Conservation (phyloP, 2,329 filamentous ascomycete genomes). For the Teratosphaeria nubilosa region DNA sequence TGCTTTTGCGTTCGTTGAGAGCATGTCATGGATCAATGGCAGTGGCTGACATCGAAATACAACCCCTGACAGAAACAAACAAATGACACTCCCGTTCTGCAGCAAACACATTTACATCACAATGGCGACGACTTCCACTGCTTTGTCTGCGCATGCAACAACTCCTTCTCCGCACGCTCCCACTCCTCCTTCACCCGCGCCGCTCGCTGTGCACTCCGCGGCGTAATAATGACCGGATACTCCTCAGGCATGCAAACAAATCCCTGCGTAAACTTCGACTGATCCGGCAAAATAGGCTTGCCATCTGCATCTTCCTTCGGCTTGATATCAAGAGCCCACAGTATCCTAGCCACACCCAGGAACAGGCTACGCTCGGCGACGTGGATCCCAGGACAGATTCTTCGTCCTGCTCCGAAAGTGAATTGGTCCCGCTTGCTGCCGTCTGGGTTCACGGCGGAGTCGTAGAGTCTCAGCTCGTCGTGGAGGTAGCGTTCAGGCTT, state of each 20-base stretch:
- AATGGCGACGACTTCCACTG: slow-evolving; percentile 15
- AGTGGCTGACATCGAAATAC: too few species aligned
- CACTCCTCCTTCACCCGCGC: slow-evolving; percentile 20
- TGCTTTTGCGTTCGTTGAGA: too few species aligned
- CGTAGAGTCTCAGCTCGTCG: slow-evolving; percentile 13
- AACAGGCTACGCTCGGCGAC: slow-evolving; percentile 20
- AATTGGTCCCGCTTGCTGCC: slow-evolving; percentile 13
- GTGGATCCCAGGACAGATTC: slow-evolving; percentile 23
- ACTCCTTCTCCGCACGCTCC: slow-evolving; percentile 11
- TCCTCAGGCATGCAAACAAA: slow-evolving; percentile 36
- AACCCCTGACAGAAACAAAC: too few species aligned
- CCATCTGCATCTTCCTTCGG: slow-evolving; percentile 23
- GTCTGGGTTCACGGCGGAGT: slow-evolving; percentile 20
- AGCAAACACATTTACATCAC: too few species aligned
- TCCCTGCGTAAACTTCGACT: slow-evolving; percentile 32
- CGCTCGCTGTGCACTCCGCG: slow-evolving; percentile 24
- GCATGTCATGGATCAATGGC: too few species aligned
- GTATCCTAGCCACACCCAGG: slow-evolving; percentile 33
- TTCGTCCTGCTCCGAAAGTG: slow-evolving; percentile 21
- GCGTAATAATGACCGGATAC: slow-evolving; percentile 28
- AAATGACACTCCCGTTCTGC: too few species aligned
- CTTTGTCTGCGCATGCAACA: slow-evolving; percentile 17
- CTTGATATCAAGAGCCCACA: slow-evolving; percentile 36
- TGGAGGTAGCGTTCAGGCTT: slow-evolving; percentile 32
- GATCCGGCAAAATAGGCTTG: slow-evolving; percentile 28